Evolutionary conservation across 768 basidiomycete species (phyloP).

Genomic region (Tylopilus subfusipes): DNA sequence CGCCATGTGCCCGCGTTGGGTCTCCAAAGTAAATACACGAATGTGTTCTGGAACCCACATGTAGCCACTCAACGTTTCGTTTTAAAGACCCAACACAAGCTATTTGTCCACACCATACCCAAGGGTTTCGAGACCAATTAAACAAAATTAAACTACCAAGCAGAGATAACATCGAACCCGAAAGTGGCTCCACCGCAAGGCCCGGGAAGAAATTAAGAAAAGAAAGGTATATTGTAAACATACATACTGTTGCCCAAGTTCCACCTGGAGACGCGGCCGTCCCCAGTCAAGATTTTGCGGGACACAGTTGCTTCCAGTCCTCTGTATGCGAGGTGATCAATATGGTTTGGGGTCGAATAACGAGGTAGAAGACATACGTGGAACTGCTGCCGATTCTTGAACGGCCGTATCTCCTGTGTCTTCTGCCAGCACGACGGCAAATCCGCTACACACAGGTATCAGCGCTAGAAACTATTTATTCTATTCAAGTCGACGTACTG

Average conservation of each 20-base stretch:
- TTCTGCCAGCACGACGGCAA: constrained; percentile 1
- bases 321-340: neutral
- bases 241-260: neutral
- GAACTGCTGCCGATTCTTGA: constrained; percentile 10
- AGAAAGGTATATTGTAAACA: no score
- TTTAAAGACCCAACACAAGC: no score
- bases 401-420: neutral
- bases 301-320: neutral
- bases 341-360: neutral
- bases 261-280: neutral
- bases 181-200: no score
- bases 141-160: no score
- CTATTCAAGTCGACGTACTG: neutral
- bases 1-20: no score
- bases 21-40: no score
- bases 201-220: no score
- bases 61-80: no score
- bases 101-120: no score
- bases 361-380: constrained; percentile 11
- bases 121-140: no score
- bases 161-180: no score
- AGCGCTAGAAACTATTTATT: neutral
- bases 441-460: neutral
- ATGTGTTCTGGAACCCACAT: no score
- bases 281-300: neutral